A percentile compares a stretch with the other conserved stretches of the same genome.
These are phyloP conservation scores for Zygosaccharomyces gambellarensis DNA, from an alignment of 805 yeast genomes.

Conservation along the genomic window DNA sequence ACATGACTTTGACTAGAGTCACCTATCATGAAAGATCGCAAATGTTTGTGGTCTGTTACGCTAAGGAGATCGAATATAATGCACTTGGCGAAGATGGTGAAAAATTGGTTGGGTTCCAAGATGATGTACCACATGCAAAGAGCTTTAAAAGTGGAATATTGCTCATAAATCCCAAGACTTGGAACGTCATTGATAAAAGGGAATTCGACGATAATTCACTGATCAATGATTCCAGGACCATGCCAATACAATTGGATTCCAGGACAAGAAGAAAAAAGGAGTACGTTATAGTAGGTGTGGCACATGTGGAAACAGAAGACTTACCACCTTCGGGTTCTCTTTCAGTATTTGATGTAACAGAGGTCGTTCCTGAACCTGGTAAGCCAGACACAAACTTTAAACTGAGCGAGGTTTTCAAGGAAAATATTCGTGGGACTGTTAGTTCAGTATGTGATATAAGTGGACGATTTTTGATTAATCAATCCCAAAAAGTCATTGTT, in stretches of 20 bases:
- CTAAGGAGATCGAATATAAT: slow-evolving; percentile 52
- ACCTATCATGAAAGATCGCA: slow-evolving; percentile 65
- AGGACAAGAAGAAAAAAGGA: slow-evolving; percentile 49
- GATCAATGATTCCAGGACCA: slow-evolving; percentile 35
- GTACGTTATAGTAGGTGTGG: slow-evolving; percentile 73
- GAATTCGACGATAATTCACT: slow-evolving; percentile 66
- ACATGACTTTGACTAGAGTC: slow-evolving; percentile 53
- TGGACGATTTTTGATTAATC: slow-evolving; percentile 78
- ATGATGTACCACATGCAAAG: slow-evolving; percentile 45
- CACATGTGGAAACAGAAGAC: slow-evolving; percentile 73
- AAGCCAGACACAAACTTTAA: slow-evolving; percentile 78
- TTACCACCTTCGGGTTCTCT: slow-evolving; percentile 73
- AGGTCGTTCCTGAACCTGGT: slow-evolving; percentile 84
- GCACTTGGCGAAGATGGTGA: slow-evolving; percentile 73
- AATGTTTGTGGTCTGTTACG: slow-evolving; percentile 58
- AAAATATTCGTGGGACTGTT: slow-evolving; percentile 78
- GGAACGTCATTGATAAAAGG: slow-evolving; percentile 70
- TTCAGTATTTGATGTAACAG: slow-evolving; percentile 67
- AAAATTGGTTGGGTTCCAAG: slow-evolving; percentile 52
- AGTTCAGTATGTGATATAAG: slow-evolving; percentile 71
- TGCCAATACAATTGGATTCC: slow-evolving; percentile 37
- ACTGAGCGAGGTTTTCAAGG: slow-evolving; percentile 66
- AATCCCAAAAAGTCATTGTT: slow-evolving; percentile 75
- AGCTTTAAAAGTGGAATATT: slow-evolving; percentile 58
- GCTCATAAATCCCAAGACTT: slow-evolving; percentile 65